Conservation (phyloP, 2,329 filamentous ascomycete species). For the Chrysoporthe deuterocubensis region DNA sequence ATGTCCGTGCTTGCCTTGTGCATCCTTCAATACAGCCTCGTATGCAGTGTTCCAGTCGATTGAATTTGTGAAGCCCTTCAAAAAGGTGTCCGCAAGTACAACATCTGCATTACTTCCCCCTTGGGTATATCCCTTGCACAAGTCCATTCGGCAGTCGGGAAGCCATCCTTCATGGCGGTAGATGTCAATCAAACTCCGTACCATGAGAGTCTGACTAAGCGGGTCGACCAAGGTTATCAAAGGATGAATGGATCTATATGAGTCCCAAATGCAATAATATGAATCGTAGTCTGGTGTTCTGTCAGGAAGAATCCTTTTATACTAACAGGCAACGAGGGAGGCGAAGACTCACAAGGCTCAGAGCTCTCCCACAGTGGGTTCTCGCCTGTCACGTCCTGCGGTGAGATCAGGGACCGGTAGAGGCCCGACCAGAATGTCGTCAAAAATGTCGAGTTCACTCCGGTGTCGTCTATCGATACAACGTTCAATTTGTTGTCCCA, state of each 20-base stretch:
- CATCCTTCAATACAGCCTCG: slow-evolving; percentile 69
- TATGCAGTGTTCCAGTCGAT: slow-evolving; percentile 69
- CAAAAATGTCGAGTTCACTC: slow-evolving; percentile 24
- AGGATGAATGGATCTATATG: slow-evolving; percentile 67
- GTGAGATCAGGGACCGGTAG: slow-evolving; percentile 71
- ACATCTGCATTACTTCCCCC: slow-evolving; percentile 73
- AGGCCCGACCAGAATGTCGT: slow-evolving; percentile 53
- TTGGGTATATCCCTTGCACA: slow-evolving; percentile 72
- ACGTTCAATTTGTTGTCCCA: slow-evolving; percentile 68
- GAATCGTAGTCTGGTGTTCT: slow-evolving; percentile 60
- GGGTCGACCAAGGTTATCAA: slow-evolving; percentile 71
- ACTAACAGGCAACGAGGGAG: too few species aligned
- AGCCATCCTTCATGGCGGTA: slow-evolving; percentile 73
- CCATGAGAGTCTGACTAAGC: slow-evolving; percentile 62
- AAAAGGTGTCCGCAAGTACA: slow-evolving; percentile 65
- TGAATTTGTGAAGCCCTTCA: slow-evolving; percentile 60
- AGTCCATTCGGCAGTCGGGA: slow-evolving; percentile 77
- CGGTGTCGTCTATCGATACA: slow-evolving; percentile 43
- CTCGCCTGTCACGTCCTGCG: slow-evolving; percentile 76
- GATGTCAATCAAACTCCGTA: slow-evolving; percentile 71
- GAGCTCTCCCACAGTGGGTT: slow-evolving; percentile 66
- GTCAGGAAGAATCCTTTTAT: neutral
- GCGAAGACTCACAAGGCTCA: slow-evolving; percentile 52
- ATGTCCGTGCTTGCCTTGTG: slow-evolving; percentile 46
- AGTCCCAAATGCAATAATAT: slow-evolving; percentile 76